Evolutionary conservation across 106 monocot genomes (phyloP).

Genomic region (Dactylorhiza incarnata): DNA sequence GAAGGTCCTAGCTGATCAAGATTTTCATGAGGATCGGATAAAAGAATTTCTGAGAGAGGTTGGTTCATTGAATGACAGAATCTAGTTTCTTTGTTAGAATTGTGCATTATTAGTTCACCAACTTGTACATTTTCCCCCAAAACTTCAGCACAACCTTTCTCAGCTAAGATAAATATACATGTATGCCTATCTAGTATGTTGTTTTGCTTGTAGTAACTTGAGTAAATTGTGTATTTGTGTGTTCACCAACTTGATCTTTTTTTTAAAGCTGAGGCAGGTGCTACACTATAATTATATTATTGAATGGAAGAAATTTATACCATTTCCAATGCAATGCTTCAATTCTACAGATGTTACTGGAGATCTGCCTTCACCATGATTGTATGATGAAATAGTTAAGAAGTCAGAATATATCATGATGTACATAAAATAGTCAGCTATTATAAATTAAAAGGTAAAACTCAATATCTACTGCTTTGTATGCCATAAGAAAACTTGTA

Average conservation of each 20-base stretch:
- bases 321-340: too few species aligned
- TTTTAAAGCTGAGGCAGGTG: background rate
- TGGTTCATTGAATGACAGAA: background rate
- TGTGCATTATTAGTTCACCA: background rate
- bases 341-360: too few species aligned
- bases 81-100: background rate
- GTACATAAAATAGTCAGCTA: too few species aligned
- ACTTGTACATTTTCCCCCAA: background rate
- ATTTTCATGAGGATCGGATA: slow-evolving; percentile 54
- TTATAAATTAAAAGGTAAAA: too few species aligned
- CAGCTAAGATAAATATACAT: too few species aligned
- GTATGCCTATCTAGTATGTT: background rate
- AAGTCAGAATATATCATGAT: too few species aligned
- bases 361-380: too few species aligned
- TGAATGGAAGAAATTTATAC: too few species aligned
- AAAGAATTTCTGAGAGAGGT: slow-evolving; percentile 90
- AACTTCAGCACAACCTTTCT: too few species aligned
- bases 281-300: background rate
- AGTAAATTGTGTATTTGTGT: background rate
- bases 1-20: slow-evolving; percentile 68
- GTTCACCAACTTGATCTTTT: background rate
- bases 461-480: too few species aligned
- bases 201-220: background rate
- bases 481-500: too few species aligned
- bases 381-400: too few species aligned